Evolutionary conservation across 768 basidiomycete species (phyloP), one percentile per base, ranked within the genome.

Genomic region (Trametes coccinea): DNA sequence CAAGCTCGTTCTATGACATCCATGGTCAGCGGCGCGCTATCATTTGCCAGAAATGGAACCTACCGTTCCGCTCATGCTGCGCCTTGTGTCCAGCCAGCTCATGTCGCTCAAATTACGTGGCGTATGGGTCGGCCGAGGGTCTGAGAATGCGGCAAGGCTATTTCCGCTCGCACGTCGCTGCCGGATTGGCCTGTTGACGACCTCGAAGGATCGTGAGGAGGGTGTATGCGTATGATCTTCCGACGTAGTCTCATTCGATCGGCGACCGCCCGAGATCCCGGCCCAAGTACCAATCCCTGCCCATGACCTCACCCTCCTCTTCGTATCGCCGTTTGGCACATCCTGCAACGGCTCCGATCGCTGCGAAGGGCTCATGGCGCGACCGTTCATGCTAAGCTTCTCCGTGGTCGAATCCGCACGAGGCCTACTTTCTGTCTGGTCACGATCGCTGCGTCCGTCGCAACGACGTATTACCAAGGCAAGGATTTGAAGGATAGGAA

Each of bases 21-120:
- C 54, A 67, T 54, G 13, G 49, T 43, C 31, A 61, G 65, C 46
- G 27, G 56, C 52, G 39, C 10, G 63, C 61, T 50, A 31, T 49
- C 14, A 9, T 46, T 11, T 50, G 8, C 41, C 14, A 13, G 51
- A 22, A 41, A 37, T 49, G 55, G 60, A 60, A 76, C 87, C 70
- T 71, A 92, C 90, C 76, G 88, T 84, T 58, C 82, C 81, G 68
- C 84, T 87, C 33, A 88, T 74, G 70, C 86, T 90, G 59, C 90
- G 82, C 54, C 92, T 80, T 53, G 88, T 83, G 59, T 87, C 82
- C 37, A 92, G 76, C 92, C 92, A 93, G 69, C 90, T 90, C 52
- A 90, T 77, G 69, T 93, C 89, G 33, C 85, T 84, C 41, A 91
- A 75, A 62, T 81, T 85, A 59, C 84, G 78, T 33, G 82, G 78